Evolutionary conservation across 768 basidiomycete species (phyloP), one percentile per base, ranked within the genome.

Genomic region (Boletus patriciae): DNA sequence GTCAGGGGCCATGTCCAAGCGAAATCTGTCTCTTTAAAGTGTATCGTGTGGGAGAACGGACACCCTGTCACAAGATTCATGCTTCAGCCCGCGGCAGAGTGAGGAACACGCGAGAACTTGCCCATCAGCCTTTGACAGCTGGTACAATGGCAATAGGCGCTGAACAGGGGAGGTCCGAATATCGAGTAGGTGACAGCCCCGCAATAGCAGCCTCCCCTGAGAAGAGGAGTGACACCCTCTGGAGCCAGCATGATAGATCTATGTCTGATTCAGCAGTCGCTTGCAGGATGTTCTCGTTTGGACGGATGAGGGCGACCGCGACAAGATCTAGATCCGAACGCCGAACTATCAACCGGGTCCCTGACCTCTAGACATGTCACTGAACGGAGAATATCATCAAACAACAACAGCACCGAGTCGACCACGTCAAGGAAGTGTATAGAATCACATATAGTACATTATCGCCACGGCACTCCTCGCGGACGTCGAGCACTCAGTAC

Each of bases 131-230:
- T 74, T 68, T 88, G 87, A 63, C 88, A 90, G n/a, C 79, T 67
- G 4, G 83, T 83, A 64, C 88, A 90, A 63, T 89, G 88, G 59
- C 85, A 88, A 63, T 83, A 88, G 6, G 83, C 85, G 59, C 80
- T 81, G 34, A 83, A 70, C 4, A 81, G 60, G 0, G 86, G 84
- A 34, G 65, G 68, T 2, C 81, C 81, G 12, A 67, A 68, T 3
- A 84, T 74, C 46, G 73, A 57, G 58, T 83, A 88, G 0, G 80
- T 68, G 5, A 81, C 71, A 4, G 73, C 60, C n/a, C 80, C 76
- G 57, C 87, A 88, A 63, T 81, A 85, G 68, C 87, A 89, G 37
- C 76, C 70, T 43, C 86, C 87, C 57, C 70, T 70, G 56, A 77
- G 68, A 34, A 75, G 55, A 45, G 57, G 57, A 3, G 31, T 12